Percentiles rank a stretch among this genome's conserved stretches.
phyloP scores from a whole-genome alignment of 352 stramenopile genomes.

The Globisporangium nunn region DNA sequence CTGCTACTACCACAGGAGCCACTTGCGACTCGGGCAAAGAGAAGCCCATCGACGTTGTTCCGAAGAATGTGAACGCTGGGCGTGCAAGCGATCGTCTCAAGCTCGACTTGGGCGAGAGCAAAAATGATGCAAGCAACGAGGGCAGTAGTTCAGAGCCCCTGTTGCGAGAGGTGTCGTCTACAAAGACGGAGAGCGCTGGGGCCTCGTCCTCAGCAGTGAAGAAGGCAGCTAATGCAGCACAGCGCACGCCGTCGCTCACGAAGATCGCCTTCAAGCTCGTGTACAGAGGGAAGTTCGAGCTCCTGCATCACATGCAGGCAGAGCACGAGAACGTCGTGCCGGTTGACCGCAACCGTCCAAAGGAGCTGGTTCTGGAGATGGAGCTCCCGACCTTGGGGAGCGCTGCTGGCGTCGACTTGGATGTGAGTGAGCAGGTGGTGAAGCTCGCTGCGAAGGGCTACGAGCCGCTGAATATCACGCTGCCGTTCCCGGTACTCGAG shows the following conservation, averaged over 20 bases:
- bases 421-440: conserved; percentile 51
- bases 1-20: not conserved
- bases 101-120: conserved; percentile 1
- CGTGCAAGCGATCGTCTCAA: not conserved
- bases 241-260: conserved; percentile 11
- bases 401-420: conserved; percentile 52
- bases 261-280: conserved; percentile 56
- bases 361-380: conserved; percentile 63
- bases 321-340: conserved; percentile 24
- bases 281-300: conserved; percentile 63
- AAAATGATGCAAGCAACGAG: not conserved
- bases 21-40: not conserved
- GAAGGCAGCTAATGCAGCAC: not conserved
- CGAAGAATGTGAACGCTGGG: conserved; percentile 1
- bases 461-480: conserved; percentile 35
- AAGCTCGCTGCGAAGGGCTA: conserved; percentile 39
- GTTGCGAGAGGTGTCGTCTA: conserved; percentile 15
- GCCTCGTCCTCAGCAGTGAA: not conserved
- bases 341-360: conserved; percentile 31
- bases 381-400: conserved; percentile 46
- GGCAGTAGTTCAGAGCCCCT: conserved; percentile 1
- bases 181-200: not conserved
- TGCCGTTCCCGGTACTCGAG: conserved; percentile 79
- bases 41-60: conserved; percentile 9
- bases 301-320: conserved; percentile 70